Base-by-base conservation (phyloP, 2,329 filamentous ascomycete genomes). In the Penicillium sclerotigenum region DNA sequence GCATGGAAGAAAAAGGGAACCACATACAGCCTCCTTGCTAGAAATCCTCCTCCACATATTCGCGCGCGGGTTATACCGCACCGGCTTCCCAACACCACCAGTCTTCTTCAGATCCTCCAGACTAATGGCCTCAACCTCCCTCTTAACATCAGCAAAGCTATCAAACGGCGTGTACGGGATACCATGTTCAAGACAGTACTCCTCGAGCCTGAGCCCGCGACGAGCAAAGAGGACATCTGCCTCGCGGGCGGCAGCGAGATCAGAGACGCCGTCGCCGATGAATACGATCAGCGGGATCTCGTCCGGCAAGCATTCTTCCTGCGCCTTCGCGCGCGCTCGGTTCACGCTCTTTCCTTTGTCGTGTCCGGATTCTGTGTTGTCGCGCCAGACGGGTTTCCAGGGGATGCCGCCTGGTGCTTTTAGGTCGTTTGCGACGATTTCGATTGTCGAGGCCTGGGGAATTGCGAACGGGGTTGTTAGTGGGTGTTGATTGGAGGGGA, bases 381-480 rank as follows among this genome's bases (percentile, higher is more conserved):
- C 85, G 26, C 81, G 77, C 86, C 86, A 88, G 55, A 87, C 77
- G 0, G 85, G 84, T 72, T 83, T 85, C 86, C 86, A 88, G 42
- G 79, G 65, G 16, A 76, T 80, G 0, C 84, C 85, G 57, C 86
- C 83, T 11, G 75, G 71, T 4, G 88, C 87, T 36, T 79, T 71
- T 8, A 83, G 85, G 53, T 87, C 85, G 66, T 88, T 89, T 63
- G 86, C 86, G 29, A 88, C 83, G 60, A 88, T 88, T 47, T 86
- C 78, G 64, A 88, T 88, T 61, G 81, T 78, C 13, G 79, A 71
- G 6, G 81, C 81, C 65, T 71, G 16, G 6, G 1, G 8, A 2
- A 13, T 31, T 13, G 22, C 1, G 1, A 10, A 16, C 18, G 9
- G 10, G 26, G n/a, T 11, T 16, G 18, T 49, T 52, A 55, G 31